Conservation (phyloP, 345 rosid species). For the Draba incana region DNA sequence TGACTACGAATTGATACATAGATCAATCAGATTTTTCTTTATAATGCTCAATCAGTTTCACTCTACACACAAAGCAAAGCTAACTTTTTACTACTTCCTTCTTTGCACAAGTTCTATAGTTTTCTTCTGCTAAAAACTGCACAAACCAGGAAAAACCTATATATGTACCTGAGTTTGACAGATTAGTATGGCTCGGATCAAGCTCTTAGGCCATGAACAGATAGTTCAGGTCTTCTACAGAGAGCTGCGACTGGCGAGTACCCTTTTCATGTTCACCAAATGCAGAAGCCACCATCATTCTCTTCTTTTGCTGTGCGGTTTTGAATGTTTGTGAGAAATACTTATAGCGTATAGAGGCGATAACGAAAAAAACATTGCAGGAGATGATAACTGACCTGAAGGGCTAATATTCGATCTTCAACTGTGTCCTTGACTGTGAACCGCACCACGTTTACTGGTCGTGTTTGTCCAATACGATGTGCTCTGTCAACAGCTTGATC, state of each 20-base stretch:
- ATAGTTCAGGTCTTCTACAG: constrained; percentile 83
- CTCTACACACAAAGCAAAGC: constrained; percentile 2
- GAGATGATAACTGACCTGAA: constrained; percentile 59
- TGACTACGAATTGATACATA: constrained; percentile 3
- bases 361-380: background rate
- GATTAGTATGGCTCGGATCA: background rate
- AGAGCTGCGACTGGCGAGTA: constrained; percentile 74
- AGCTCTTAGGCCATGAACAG: constrained; percentile 63
- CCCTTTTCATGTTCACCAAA: constrained; percentile 90
- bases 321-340: constrained; percentile 12
- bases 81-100: background rate
- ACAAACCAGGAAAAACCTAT: constrained; percentile 1
- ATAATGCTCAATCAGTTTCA: background rate
- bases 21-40: constrained; percentile 6
- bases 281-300: constrained; percentile 93
- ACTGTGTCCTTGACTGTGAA: constrained; percentile 90
- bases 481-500: constrained; percentile 98
- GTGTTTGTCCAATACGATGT: constrained; percentile 96
- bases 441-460: constrained; percentile 82
- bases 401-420: constrained; percentile 88
- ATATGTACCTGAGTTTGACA: constrained; percentile 17
- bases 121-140: background rate
- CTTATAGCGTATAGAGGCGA: background rate
- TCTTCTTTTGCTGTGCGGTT: constrained; percentile 82
- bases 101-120: constrained; percentile 9